Base-by-base conservation (phyloP, 1,284 basidiomycete genomes). In the Cryptococcus amylolentus region DNA sequence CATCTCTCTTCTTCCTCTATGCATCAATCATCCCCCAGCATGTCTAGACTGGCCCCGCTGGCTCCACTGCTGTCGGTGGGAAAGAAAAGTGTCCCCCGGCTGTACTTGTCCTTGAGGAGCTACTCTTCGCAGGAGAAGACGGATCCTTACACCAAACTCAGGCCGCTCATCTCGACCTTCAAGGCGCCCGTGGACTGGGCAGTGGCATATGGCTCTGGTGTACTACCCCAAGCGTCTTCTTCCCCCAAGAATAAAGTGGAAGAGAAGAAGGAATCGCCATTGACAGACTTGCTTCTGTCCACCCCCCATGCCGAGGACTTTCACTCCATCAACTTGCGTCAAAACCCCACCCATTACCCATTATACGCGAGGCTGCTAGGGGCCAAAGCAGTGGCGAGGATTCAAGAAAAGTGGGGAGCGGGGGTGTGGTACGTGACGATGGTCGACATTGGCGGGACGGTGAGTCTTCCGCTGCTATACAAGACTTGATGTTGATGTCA, bases 241-340 rank as follows among this genome's bases (percentile, higher is more conserved):
- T 10, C 16, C 9, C 28, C 48, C 5, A 20, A n/a, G 13, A 40
- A 14, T 27, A 9, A 13, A 16, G 44, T 4, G 18, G 31, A 26
- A n/a, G 42, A 31, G 10, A 26, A 53, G 10, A 26, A 53, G 28
- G 27, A 28, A 26, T 9, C 69, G 45, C 91, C 91, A 0, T 90
- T 98, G 87, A 84, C 97, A 20, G 95, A 98, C 77, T 94, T 98
- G 68, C 84, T 98, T 75, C 88, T 98, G 70, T 91, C 93, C 0
- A 93, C 97, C 41, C 89, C 90, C 0, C 90, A 95, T 67, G 83
- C 95, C 0, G 83, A 82, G 20, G 91, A 95, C 69, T 99, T 94
- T 82, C 96, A 98, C 75, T 88, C 86, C 35, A 88, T 92, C 75
- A 99, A 98, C 75, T 87, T 98, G 84, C 81, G 86, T 43, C 89